phyloP scores from a whole-genome alignment of 2,329 filamentous ascomycete genomes.

The Aspergillus sp. region DNA sequence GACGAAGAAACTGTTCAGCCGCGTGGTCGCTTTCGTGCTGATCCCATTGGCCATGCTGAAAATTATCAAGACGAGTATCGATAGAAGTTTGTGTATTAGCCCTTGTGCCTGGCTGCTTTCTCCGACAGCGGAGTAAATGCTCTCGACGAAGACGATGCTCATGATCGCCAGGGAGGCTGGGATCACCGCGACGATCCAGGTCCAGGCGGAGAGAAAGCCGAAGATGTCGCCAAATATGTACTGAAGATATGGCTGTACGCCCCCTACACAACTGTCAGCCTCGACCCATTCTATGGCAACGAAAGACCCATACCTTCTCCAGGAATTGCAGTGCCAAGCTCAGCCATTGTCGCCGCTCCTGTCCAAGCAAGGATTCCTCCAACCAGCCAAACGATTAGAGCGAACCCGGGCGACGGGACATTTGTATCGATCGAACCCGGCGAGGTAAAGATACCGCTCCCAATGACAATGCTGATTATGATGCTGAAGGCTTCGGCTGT shows the following conservation, averaged over 20 bases:
- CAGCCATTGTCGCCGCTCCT: slow-evolving; percentile 24
- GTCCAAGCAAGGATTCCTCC: slow-evolving; percentile 25
- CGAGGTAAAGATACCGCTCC: slow-evolving; percentile 25
- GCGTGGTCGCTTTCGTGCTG: slow-evolving; percentile 23
- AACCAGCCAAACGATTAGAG: slow-evolving; percentile 23
- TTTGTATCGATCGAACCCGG: slow-evolving; percentile 25
- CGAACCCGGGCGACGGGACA: slow-evolving; percentile 23
- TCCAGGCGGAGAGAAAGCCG: slow-evolving; percentile 26
- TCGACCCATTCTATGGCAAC: too few species aligned
- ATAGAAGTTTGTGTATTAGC: slow-evolving; percentile 20
- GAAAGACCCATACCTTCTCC: slow-evolving; percentile 19
- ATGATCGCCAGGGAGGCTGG: slow-evolving; percentile 24
- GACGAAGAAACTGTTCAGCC: slow-evolving; percentile 22
- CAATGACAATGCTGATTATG: slow-evolving; percentile 28
- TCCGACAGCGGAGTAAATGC: slow-evolving; percentile 21
- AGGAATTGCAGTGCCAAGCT: slow-evolving; percentile 24
- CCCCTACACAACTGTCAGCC: slow-evolving; percentile 1
- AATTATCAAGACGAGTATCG: slow-evolving; percentile 16
- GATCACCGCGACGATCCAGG: slow-evolving; percentile 26
- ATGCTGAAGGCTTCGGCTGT: slow-evolving; percentile 25
- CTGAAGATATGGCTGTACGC: slow-evolving; percentile 25
- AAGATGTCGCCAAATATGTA: slow-evolving; percentile 26
- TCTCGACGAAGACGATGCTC: slow-evolving; percentile 27
- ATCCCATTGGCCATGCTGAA: slow-evolving; percentile 23
- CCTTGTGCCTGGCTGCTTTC: slow-evolving; percentile 15